These are phyloP conservation scores for Xanthoconium purpureum DNA, from an alignment of 768 basidiomycete genomes.

Conservation along the genomic window DNA sequence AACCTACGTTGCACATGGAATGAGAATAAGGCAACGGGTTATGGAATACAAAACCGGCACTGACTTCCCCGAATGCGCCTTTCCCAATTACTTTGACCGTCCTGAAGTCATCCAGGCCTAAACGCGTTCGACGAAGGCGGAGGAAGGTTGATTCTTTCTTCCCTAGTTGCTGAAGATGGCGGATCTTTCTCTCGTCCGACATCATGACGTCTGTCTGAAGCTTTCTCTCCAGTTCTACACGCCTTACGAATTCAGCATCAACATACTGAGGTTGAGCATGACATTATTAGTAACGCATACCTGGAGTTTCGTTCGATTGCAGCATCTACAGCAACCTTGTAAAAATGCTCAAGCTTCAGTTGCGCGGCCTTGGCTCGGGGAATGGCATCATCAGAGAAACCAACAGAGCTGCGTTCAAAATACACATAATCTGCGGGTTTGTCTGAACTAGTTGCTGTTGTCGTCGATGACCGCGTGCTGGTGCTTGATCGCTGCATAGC, in stretches of 20 bases:
- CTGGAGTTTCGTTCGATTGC: constrained; percentile 92
- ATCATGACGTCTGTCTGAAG: constrained; percentile 66
- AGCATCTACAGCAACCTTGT: constrained; percentile 93
- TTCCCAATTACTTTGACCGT: constrained; percentile 99
- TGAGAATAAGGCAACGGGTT: neutral
- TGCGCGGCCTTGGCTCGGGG: constrained; percentile 89
- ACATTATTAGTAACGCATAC: constrained; percentile 39
- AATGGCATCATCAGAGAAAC: constrained; percentile 77
- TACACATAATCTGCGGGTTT: constrained; percentile 78
- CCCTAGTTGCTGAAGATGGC: constrained; percentile 79
- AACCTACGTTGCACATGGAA: constrained; percentile 42
- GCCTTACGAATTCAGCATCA: constrained; percentile 44
- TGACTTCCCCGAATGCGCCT: constrained; percentile 96
- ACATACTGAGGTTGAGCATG: neutral
- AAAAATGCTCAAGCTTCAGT: constrained; percentile 93
- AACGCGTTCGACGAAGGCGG: constrained; percentile 81
- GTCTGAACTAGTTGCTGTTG: constrained; percentile 23
- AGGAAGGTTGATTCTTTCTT: constrained; percentile 88
- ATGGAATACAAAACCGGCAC: constrained; percentile 17
- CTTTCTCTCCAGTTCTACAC: constrained; percentile 81
- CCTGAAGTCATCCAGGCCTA: constrained; percentile 88
- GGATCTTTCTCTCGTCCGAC: constrained; percentile 82
- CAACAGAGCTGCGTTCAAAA: constrained; percentile 77
- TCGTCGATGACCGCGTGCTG: constrained; percentile 27
- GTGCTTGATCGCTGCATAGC: constrained; percentile 33